Evolutionary conservation across 106 monocot species (phyloP).

Genomic region (Agapanthus africanus): DNA sequence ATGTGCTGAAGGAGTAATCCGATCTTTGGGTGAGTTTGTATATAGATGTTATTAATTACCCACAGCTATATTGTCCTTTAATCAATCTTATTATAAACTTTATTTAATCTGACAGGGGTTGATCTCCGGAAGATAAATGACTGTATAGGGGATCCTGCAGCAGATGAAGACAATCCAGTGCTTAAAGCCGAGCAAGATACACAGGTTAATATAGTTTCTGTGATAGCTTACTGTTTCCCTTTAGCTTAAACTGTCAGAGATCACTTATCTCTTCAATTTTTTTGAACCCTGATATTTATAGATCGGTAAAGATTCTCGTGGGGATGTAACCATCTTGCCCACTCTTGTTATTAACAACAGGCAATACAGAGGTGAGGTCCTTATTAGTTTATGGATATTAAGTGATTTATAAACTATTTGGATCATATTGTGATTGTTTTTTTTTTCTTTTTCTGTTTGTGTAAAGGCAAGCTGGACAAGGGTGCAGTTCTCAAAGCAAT

Average conservation of each 20-base stretch:
- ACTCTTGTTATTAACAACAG: slow-evolving; percentile 62
- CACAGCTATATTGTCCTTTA: background rate
- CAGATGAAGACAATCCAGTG: slow-evolving; percentile 46
- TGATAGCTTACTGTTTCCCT: background rate
- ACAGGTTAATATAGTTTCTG: slow-evolving; percentile 22
- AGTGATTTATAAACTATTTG: background rate
- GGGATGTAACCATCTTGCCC: slow-evolving; percentile 58
- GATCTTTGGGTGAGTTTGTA: slow-evolving; percentile 45
- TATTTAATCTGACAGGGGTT: slow-evolving; percentile 22
- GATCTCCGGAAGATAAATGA: slow-evolving; percentile 45
- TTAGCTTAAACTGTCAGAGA: background rate
- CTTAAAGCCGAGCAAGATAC: slow-evolving; percentile 67
- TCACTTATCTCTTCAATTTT: background rate
- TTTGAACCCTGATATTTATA: slow-evolving; percentile 13
- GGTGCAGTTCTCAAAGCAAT: slow-evolving; percentile 52
- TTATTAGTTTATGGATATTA: background rate
- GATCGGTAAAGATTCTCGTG: slow-evolving; percentile 57
- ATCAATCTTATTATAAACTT: slow-evolving; percentile 3
- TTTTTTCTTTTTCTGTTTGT: background rate
- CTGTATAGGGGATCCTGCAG: slow-evolving; percentile 52
- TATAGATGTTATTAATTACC: background rate
- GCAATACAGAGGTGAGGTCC: slow-evolving; percentile 46
- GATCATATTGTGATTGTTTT: background rate
- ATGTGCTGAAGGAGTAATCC: slow-evolving; percentile 65
- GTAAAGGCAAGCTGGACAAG: slow-evolving; percentile 50